phyloP scores from a whole-genome alignment of 495 filamentous ascomycete genomes.

The Penicillium flavigenum region DNA sequence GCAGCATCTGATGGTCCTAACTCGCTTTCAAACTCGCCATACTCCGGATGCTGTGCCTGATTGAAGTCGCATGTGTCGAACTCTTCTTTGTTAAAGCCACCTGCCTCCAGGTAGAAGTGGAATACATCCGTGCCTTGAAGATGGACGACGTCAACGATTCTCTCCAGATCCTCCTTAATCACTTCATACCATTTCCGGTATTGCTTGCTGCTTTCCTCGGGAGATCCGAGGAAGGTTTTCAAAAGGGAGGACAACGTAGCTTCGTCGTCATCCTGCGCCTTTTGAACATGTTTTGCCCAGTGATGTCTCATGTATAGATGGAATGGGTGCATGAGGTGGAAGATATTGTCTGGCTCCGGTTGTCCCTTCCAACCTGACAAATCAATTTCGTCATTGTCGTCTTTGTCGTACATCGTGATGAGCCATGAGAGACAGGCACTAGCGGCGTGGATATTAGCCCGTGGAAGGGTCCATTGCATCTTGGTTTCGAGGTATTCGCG shows the following conservation, averaged over 20 bases:
- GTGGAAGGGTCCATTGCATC: constrained; percentile 5
- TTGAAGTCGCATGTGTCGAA: neutral
- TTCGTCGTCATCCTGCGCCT: constrained; percentile 13
- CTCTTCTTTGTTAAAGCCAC: neutral
- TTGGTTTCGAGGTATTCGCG: constrained; percentile 28
- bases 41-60: neutral
- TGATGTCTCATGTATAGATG: constrained; percentile 26
- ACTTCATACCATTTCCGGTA: constrained; percentile 29
- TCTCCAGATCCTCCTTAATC: neutral
- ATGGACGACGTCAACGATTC: constrained; percentile 6
- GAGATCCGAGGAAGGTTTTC: constrained; percentile 33
- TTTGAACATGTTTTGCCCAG: constrained; percentile 30
- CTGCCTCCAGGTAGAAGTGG: constrained; percentile 8
- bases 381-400: neutral
- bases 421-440: constrained; percentile 15
- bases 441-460: constrained; percentile 16
- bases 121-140: neutral
- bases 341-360: constrained; percentile 8
- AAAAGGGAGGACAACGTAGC: constrained; percentile 17
- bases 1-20: constrained; percentile 5
- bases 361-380: neutral
- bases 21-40: neutral
- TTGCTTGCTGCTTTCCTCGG: constrained; percentile 26
- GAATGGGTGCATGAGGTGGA: constrained; percentile 14
- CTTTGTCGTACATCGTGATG: constrained; percentile 1